Percentiles rank a stretch among this genome's conserved stretches.
Evolutionary conservation across 768 basidiomycete species (phyloP).

Genomic region (Mycena amicta): DNA sequence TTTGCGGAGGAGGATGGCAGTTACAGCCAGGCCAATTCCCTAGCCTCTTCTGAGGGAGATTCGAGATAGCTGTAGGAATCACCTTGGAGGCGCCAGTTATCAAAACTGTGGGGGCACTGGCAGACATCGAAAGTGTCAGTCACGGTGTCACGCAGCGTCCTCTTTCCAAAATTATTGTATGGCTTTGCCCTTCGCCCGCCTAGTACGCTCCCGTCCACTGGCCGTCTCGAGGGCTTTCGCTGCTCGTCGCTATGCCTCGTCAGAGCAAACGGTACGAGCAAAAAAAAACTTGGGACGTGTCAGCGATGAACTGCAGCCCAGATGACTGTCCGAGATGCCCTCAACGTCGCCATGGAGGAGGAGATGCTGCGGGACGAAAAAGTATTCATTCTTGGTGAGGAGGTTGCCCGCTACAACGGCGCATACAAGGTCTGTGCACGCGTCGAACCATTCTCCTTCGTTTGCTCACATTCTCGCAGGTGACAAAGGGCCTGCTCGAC

Average conservation of each 20-base stretch:
- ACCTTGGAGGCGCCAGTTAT: slow-evolving; percentile 88
- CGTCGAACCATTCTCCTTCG: background rate
- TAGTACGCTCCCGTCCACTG: slow-evolving; percentile 56
- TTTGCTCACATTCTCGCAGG: too few species aligned
- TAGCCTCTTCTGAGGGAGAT: slow-evolving; percentile 6
- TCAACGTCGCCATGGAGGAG: slow-evolving; percentile 98
- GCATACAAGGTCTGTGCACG: slow-evolving; percentile 78
- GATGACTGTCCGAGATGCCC: slow-evolving; percentile 99
- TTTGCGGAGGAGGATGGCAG: slow-evolving; percentile 61
- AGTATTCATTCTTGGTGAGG: slow-evolving; percentile 96
- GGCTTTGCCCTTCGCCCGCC: slow-evolving; percentile 61
- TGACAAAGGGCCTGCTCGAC: slow-evolving; percentile 98
- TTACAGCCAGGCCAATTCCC: slow-evolving; percentile 79
- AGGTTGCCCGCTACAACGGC: slow-evolving; percentile 98
- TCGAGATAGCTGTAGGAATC: slow-evolving; percentile 1
- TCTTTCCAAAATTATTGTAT: slow-evolving; percentile 48
- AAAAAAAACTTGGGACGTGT: background rate
- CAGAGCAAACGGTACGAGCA: slow-evolving; percentile 40
- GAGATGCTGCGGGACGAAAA: slow-evolving; percentile 96
- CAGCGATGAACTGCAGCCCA: slow-evolving; percentile 29
- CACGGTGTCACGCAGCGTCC: slow-evolving; percentile 26
- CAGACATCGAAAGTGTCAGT: background rate
- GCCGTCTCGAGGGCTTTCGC: slow-evolving; percentile 43
- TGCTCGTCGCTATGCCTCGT: slow-evolving; percentile 67
- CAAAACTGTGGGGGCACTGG: slow-evolving; percentile 55